A percentile compares a stretch with the other conserved stretches of the same genome.
phyloP scores from a whole-genome alignment of 345 rosid species.

The Psidium friedrichsthalianum region DNA sequence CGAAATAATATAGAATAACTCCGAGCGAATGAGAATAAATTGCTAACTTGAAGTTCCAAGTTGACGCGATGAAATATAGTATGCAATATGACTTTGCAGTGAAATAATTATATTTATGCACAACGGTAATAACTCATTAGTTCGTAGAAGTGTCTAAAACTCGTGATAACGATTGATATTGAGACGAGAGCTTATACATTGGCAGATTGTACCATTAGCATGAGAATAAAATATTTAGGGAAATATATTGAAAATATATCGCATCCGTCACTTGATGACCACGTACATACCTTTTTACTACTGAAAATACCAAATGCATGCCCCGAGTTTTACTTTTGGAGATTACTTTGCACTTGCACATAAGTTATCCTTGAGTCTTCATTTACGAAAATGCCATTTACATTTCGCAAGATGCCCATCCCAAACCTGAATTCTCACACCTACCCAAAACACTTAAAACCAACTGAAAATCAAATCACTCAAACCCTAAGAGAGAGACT shows the following conservation, averaged over 20 bases:
- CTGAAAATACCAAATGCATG: background rate
- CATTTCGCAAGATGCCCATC: background rate
- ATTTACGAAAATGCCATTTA: background rate
- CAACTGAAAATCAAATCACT: background rate
- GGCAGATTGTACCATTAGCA: background rate
- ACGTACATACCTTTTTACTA: background rate
- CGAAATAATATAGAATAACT: background rate
- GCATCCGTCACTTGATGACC: background rate
- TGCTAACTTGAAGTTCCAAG: background rate
- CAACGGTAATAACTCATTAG: background rate
- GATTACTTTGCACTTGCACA: background rate
- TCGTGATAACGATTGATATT: background rate
- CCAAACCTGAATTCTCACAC: background rate
- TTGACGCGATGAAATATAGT: background rate
- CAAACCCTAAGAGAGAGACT: background rate
- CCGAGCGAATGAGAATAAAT: background rate
- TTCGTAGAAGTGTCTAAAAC: background rate
- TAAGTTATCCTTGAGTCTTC: background rate
- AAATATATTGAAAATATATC: background rate
- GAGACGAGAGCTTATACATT: background rate
- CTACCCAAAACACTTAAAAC: background rate
- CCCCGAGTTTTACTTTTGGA: background rate
- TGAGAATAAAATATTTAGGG: background rate
- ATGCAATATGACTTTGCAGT: background rate
- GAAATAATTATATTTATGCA: background rate